Evolutionary conservation across 805 yeast species (phyloP), one percentile per base, ranked within the genome.

Genomic region (Vanderwaltozyma yarrowii): DNA sequence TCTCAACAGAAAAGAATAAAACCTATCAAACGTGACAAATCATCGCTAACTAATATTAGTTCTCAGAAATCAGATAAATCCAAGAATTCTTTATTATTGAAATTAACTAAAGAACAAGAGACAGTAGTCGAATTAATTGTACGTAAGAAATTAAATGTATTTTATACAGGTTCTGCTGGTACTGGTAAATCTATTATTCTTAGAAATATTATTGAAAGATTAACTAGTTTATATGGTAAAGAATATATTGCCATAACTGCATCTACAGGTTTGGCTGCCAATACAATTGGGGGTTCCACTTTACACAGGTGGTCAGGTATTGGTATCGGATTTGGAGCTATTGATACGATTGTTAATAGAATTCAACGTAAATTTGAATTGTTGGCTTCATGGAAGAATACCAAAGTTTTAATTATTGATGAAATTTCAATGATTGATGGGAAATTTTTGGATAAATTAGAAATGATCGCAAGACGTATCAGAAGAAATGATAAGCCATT

Each of bases 361-460:
- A 42, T 54, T 24, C 40, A 40, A 17, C 44, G 43, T 32, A 46
- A 46, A 29, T 43, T 38, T 27, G 52, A 47, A 14, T n/a, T 46
- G 5, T 30, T 40, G 12, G 41, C 47, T 16, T 35, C 39, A 26
- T 92, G 97, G 97, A 67, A 61, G 39, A 61, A 62, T 5, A 68
- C 82, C 2, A 71, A 71, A 47, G 94, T 84, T 1, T 66, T 92
- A 20, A 76, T 92, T 37, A 73, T 92, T 41, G 98, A 92, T 62
- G 98, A 92, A 61, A 72, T 92, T 3, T 88, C 97, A 1, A 92
- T 92, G 98, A 73, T 92, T 40, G 94, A 86, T 52, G 94, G 87
- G 0, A 64, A 53, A 1, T 67, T 89, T 35, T 72, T 92, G 44
- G 81, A 80, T 33, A 86, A 86, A 51, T 65, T 92, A 36, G 82